These are phyloP conservation scores for Clavulina sp. DNA, from an alignment of 768 basidiomycete genomes.

Conservation along the genomic window DNA sequence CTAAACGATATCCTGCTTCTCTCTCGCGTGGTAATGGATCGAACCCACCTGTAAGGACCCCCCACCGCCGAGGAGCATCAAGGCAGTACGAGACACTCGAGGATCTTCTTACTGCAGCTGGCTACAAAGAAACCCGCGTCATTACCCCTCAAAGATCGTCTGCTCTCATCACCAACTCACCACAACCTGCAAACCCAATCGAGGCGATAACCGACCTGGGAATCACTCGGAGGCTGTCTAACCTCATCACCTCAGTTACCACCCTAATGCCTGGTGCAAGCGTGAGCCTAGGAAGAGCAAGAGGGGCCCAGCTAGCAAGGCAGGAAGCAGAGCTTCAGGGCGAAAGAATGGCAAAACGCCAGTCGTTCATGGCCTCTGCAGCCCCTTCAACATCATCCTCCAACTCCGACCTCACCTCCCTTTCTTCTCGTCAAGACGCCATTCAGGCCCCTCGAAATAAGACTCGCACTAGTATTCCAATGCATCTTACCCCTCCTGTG, in stretches of 20 bases:
- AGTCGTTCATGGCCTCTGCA: too few relatives aligned
- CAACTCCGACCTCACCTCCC: too few relatives aligned
- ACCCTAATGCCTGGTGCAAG: background rate
- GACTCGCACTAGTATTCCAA: too few relatives aligned
- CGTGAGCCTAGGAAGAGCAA: background rate
- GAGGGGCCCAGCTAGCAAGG: background rate
- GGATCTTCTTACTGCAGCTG: slow-evolving; percentile 70
- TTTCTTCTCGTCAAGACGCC: too few relatives aligned
- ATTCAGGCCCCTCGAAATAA: too few relatives aligned
- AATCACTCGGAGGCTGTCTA: too few relatives aligned
- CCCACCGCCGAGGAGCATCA: slow-evolving; percentile 35
- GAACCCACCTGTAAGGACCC: background rate
- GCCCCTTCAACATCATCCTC: too few relatives aligned
- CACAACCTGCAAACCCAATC: too few relatives aligned
- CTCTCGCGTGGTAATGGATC: background rate
- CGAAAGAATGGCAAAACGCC: background rate
- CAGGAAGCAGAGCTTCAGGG: background rate
- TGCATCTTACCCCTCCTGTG: too few relatives aligned
- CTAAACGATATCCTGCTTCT: background rate
- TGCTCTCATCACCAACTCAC: background rate
- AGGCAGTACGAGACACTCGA: slow-evolving; percentile 71
- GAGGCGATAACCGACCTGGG: too few relatives aligned
- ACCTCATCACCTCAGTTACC: background rate
- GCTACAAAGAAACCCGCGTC: slow-evolving; percentile 82
- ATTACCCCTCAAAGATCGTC: slow-evolving; percentile 68